A percentile compares a stretch with the other conserved stretches of the same genome.
Conservation (phyloP, 2,329 filamentous ascomycete species). For the Aspergillus sclerotialis region DNA sequence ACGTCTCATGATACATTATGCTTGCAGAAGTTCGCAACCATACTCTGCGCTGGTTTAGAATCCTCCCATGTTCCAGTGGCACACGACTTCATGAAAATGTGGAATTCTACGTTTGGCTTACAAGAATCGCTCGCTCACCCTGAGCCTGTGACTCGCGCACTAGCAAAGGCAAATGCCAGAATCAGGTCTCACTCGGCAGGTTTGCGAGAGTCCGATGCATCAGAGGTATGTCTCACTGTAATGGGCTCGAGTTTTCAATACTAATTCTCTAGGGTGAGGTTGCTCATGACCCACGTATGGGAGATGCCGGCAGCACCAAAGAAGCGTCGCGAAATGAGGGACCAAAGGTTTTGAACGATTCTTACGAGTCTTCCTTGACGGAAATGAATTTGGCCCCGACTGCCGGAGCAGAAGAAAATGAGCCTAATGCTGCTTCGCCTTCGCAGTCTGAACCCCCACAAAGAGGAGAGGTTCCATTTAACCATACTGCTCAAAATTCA, state of each 20-base stretch:
- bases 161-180: conserved; percentile 55
- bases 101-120: conserved; percentile 64
- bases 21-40: conserved; percentile 46
- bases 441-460: conserved; percentile 28
- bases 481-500: conserved; percentile 50
- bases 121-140: conserved; percentile 59
- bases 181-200: conserved; percentile 46
- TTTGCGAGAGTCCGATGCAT: conserved; percentile 33
- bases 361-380: background rate
- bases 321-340: background rate
- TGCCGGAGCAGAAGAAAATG: background rate
- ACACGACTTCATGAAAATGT: conserved; percentile 51
- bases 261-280: conserved; percentile 1
- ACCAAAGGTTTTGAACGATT: background rate
- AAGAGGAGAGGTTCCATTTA: conserved; percentile 60
- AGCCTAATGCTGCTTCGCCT: background rate
- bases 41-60: conserved; percentile 48
- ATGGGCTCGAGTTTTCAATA: background rate
- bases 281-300: background rate
- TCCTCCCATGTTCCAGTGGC: conserved; percentile 46
- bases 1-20: conserved; percentile 17
- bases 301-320: background rate
- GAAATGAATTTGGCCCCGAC: background rate
- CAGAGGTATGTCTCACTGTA: conserved; percentile 12
- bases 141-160: conserved; percentile 51